Evolutionary conservation across 176 grass and related monocot genomes (phyloP), one percentile per base, ranked within the genome.

Genomic region (Bolboschoenus planiculmis): DNA sequence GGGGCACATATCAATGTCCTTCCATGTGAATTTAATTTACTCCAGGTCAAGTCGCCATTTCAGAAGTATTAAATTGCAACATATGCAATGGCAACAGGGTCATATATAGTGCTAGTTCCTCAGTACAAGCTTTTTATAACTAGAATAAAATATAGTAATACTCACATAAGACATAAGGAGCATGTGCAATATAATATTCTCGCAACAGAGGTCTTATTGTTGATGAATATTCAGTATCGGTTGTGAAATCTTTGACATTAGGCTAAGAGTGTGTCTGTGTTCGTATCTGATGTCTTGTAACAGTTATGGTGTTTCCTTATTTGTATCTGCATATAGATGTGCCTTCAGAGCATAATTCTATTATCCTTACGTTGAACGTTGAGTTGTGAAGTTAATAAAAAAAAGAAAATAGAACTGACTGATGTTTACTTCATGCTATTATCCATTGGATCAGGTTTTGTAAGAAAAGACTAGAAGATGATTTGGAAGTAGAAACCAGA

Each of bases 401-500:
- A 16, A 20, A 33, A 33, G 8, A 51, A 53, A 51, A 53, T 1
- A 53, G 15, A 33, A 76, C 72, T 76, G 37, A 44, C 42, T 29
- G 42, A 77, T 29, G 10, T 31, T 77, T 13, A 30, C 46, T 18
- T 31, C 5, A 2, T 76, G 44, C 26, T 50, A 76, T 50, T 77
- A 44, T 33, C 27, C 23, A 30, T 29, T 24, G 35, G 6, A 56
- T 83, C 90, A 98, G 96, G 80, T 99, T 87, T 92, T 85, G 76
- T 84, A 95, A 90, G 87, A 93, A 94, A 66, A 90, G 89, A 86
- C 81, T 88, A 44, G 92, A 91, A 75, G 93, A 99, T 54, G 89
- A 83, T 9, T 60, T 99, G 71, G 92, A 99, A 67, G 33, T 82
- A 31, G 90, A 90, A 86, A 89, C 96, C 76, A 93, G 86, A 70